Conservation (phyloP, 2,329 filamentous ascomycete genomes). For the Alternaria consortialis region DNA sequence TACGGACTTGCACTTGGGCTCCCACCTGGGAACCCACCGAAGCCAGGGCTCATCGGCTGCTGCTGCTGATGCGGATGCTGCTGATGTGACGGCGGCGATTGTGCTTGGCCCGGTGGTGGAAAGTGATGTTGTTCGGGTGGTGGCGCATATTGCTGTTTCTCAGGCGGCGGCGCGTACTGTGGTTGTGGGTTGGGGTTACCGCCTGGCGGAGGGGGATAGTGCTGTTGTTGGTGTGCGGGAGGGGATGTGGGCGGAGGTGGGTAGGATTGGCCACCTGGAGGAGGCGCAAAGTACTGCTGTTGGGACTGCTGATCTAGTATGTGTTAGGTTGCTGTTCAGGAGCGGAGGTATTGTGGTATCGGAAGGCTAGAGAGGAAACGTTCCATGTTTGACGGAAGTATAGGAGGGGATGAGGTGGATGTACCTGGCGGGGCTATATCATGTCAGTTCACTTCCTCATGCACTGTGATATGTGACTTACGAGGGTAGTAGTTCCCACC, state of each 20-base stretch:
- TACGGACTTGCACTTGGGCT: conserved; percentile 42
- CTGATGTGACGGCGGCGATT: conserved; percentile 20
- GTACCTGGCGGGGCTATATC: conserved; percentile 45
- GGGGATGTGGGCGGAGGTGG: conserved; percentile 48
- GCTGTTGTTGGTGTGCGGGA: conserved; percentile 41
- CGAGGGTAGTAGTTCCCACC: conserved; percentile 50
- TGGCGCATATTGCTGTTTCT: conserved; percentile 41
- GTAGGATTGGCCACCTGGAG: conserved; percentile 45
- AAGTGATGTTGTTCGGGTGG: conserved; percentile 46
- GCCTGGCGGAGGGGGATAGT: conserved; percentile 46
- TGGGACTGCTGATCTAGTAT: conserved; percentile 37
- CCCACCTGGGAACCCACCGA: conserved; percentile 27
- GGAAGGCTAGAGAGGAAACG: background rate
- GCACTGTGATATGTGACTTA: conserved; percentile 23
- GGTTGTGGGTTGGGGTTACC: conserved; percentile 20
- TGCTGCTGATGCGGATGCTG: conserved; percentile 26
- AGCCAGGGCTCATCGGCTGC: conserved; percentile 38
- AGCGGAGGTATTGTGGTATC: background rate
- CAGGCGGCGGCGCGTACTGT: conserved; percentile 47
- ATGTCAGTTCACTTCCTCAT: conserved; percentile 20
- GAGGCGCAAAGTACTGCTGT: conserved; percentile 52
- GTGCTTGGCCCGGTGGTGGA: conserved; percentile 37
- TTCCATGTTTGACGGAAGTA: background rate
- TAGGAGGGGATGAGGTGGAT: background rate
- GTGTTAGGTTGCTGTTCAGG: conserved; percentile 12